phyloP scores from a whole-genome alignment of 2,329 filamentous ascomycete genomes.

The Arthrobotrys sinensis region DNA sequence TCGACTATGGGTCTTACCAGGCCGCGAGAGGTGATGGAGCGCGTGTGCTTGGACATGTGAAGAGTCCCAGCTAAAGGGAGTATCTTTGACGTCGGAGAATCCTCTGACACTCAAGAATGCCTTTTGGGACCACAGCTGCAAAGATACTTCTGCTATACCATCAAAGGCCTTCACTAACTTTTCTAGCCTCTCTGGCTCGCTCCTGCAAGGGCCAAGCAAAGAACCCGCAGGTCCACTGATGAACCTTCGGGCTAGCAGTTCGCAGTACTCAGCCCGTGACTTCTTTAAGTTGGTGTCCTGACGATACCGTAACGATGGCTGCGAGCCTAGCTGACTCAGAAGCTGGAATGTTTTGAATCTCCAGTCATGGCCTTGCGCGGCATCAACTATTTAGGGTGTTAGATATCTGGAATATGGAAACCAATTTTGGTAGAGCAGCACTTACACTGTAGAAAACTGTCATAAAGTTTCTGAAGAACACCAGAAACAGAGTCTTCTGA shows the following conservation, averaged over 20 bases:
- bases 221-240: neutral
- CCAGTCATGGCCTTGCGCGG: constrained; percentile 5
- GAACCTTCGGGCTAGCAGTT: neutral
- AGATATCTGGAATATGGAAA: neutral
- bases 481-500: neutral
- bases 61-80: constrained; percentile 4
- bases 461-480: constrained; percentile 13
- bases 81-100: neutral
- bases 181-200: neutral
- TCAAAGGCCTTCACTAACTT: neutral
- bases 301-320: neutral
- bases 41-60: constrained; percentile 7
- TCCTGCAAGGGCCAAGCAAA: neutral
- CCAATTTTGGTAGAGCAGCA: neutral
- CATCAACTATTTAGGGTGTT: constrained; percentile 5
- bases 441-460: constrained; percentile 12
- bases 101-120: constrained; percentile 20
- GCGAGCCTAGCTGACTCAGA: neutral
- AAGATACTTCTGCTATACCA: neutral
- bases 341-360: constrained; percentile 26
- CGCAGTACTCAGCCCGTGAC: neutral
- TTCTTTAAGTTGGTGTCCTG: neutral
- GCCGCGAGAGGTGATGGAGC: neutral
- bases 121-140: constrained; percentile 14
- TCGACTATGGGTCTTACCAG: constrained; percentile 11